Conservation (phyloP, 1,139 yeast species). For the Nadsonia starkeyi-henricii region DNA sequence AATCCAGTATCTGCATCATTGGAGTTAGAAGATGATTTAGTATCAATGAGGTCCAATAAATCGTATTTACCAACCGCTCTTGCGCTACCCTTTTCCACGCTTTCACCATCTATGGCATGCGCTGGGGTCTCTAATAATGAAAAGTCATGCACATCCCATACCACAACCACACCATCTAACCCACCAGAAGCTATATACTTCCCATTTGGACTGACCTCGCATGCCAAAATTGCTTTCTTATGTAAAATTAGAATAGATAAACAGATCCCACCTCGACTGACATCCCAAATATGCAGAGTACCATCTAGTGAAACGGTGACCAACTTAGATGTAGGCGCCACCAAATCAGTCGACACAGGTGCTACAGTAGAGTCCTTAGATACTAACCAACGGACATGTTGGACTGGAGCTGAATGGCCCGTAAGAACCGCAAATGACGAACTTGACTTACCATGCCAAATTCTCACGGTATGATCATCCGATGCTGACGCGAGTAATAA, state of each 20-base stretch:
- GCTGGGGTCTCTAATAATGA: neutral
- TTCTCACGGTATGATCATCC: conserved; percentile 56
- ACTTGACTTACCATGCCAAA: conserved; percentile 40
- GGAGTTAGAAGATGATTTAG: neutral
- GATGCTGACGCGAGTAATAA: conserved; percentile 58
- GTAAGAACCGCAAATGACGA: conserved; percentile 16
- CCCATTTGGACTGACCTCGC: conserved; percentile 37
- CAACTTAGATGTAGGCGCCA: conserved; percentile 13
- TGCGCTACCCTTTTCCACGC: neutral
- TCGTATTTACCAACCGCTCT: neutral
- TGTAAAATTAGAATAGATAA: conserved; percentile 27
- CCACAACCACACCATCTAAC: conserved; percentile 39
- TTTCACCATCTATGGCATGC: neutral
- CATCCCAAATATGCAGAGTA: conserved; percentile 48
- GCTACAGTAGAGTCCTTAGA: conserved; percentile 4
- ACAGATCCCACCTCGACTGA: conserved; percentile 22
- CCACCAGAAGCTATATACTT: conserved; percentile 47
- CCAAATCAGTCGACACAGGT: conserved; percentile 8
- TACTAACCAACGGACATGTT: conserved; percentile 19
- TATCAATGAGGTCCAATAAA: neutral
- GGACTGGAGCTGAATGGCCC: conserved; percentile 21
- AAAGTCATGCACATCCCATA: conserved; percentile 34
- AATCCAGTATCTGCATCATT: neutral
- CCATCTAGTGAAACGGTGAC: conserved; percentile 59
- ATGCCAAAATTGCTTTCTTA: conserved; percentile 40